phyloP scores from a whole-genome alignment of 495 filamentous ascomycete genomes.

The Zalerion maritima region DNA sequence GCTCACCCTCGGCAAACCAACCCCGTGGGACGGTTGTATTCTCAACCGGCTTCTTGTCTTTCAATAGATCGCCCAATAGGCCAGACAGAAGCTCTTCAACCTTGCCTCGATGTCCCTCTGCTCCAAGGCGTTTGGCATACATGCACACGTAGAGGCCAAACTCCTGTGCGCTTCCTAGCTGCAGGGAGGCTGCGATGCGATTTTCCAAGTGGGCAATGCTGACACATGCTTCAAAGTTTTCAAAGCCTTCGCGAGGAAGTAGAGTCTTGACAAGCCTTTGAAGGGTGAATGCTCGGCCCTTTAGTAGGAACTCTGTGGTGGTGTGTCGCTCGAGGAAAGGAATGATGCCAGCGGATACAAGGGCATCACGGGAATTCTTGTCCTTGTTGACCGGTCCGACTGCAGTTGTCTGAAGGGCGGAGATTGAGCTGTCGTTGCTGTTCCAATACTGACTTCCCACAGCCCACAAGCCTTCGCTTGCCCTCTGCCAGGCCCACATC shows the following conservation, averaged over 20 bases:
- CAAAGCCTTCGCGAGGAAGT: slow-evolving; percentile 74
- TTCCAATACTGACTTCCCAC: slow-evolving; percentile 98
- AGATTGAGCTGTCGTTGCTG: slow-evolving; percentile 71
- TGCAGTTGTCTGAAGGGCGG: slow-evolving; percentile 59
- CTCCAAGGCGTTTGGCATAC: slow-evolving; percentile 90
- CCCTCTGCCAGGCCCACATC: slow-evolving; percentile 86
- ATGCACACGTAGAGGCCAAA: slow-evolving; percentile 84
- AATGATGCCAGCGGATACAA: slow-evolving; percentile 82
- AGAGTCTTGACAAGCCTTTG: slow-evolving; percentile 79
- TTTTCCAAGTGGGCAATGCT: slow-evolving; percentile 95
- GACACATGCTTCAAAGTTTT: slow-evolving; percentile 78
- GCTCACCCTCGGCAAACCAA: slow-evolving; percentile 45
- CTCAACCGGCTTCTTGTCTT: slow-evolving; percentile 34
- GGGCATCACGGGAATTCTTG: slow-evolving; percentile 34
- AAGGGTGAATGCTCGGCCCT: slow-evolving; percentile 75
- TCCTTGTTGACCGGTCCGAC: slow-evolving; percentile 31
- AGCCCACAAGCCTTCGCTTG: slow-evolving; percentile 95
- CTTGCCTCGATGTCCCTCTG: slow-evolving; percentile 72
- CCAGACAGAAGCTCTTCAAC: slow-evolving; percentile 80
- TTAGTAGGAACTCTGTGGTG: slow-evolving; percentile 80
- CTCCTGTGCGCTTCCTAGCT: slow-evolving; percentile 75
- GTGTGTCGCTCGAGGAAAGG: slow-evolving; percentile 87
- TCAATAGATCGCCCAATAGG: slow-evolving; percentile 57
- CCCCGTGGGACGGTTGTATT: slow-evolving; percentile 32
- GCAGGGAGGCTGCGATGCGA: slow-evolving; percentile 73